Base-by-base conservation (phyloP, 306 rosid genomes). In the Vigna hirtella region DNA sequence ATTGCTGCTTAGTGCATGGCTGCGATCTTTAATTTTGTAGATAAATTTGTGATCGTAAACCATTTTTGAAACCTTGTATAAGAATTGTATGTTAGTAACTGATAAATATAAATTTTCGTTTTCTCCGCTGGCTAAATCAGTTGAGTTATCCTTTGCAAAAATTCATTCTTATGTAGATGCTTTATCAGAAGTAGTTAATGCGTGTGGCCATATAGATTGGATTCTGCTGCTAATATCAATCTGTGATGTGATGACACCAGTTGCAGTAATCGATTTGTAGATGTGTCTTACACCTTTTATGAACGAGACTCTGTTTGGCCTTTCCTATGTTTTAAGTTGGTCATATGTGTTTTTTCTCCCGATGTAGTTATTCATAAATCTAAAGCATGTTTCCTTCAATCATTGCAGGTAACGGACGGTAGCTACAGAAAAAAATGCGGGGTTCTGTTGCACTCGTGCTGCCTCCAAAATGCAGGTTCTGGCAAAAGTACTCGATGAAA, bases 391-490 rank as follows among this genome's bases (percentile, higher is more conserved):
- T 77, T 43, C 16, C 38, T 50, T 42, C 38, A 28, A 62, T 26
- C 42, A 38, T 73, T 81, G 70, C 71, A 81, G 84, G 66, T 20
- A 22, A 20, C 12, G 13, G 24, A 26, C 4, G 48, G 2, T 12
- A 24, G 62, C 20, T 24, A 77, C 34, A 71, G 69, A 58, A 26
- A 17, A 38, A 55, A 52, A 86, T 82, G 97, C 79, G 88, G 50
- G 85, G 80, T 70, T 48, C 50, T 64, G 79, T 70, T 74, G 70
- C 74, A 34, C 64, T 77, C 22, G 66, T 69, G 15, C 73, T 59
- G 36, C 74, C 83, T 68, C 77, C 84, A 32, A 87, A 74, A 63
- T 78, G 48, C 85, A 87, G 80, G 65, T 55, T 85, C 58, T 85
- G 70, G 74, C 91, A 30, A 81, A 58, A 81, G 65, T 78, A 30